Base-by-base conservation (phyloP, 768 basidiomycete genomes). In the Lactifluus echinatus region DNA sequence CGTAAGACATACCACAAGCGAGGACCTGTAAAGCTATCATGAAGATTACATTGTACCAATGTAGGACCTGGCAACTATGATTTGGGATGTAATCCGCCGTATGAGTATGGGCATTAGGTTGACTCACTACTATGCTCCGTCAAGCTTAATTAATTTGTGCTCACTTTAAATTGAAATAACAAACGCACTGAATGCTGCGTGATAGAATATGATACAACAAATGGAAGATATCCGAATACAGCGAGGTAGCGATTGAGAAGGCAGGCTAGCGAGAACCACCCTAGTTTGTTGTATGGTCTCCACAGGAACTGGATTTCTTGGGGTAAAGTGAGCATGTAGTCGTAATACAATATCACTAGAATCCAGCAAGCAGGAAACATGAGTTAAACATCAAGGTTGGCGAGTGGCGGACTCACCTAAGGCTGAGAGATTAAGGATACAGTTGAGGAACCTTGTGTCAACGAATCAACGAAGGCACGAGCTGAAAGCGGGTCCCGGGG, bases 171-270 rank as follows among this genome's bases (percentile, higher is more conserved):
- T 26, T 6, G 29, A 29, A 21, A 50, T 6, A 17, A 44, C 6
- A 14, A 6, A 57, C 56, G 56, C 50, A 57, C 56, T 21, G 2
- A 1, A 14, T 17, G 2, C 17, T 7, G 6, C 10, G 6, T 19
- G 14, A n/a, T 14, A 10, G 67, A 64, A 49, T 68, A 67, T 24
- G 62, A 65, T 2, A 55, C 59, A 26, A 61, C 63, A 23, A 68
- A 47, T 1, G 63, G 65, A 10, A 67, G 60, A 31, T 65, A 59
- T 10, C 72, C 75, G 33, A 78, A 67, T 44, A 77, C 66, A 1
- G 76, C 70, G 39, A 76, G 64, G 55, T 82, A 82, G 10, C 80
- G 76, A 56, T 79, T 78, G 36, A 78, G 50, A 44, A 78, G 73
- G 64, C 79, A 80, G 63, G 74, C 71, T n/a, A 71, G 70, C 1